These are phyloP conservation scores for Phanerochaete sordida DNA, from an alignment of 768 basidiomycete genomes.

Conservation along the genomic window DNA sequence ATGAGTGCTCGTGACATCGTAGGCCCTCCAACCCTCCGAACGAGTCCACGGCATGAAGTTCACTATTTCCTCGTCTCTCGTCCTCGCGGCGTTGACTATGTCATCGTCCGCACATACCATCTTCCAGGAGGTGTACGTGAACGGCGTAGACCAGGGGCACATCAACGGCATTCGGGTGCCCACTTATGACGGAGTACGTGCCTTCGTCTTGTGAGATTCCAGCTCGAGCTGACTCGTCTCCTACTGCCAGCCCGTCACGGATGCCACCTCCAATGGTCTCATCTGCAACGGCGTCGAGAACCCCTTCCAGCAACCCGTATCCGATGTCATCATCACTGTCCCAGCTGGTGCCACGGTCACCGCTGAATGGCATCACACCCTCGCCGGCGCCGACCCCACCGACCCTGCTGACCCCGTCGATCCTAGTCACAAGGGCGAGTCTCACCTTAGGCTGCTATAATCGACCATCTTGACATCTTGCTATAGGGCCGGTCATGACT, in stretches of 20 bases:
- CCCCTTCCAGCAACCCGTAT: slow-evolving; percentile 15
- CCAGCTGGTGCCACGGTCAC: slow-evolving; percentile 51
- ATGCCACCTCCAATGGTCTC: slow-evolving; percentile 50
- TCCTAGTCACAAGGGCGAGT: slow-evolving; percentile 45
- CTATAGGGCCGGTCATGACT: slow-evolving; percentile 35
- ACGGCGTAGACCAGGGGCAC: slow-evolving; percentile 47
- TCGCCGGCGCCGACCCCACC: slow-evolving; percentile 15
- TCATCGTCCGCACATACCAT: slow-evolving; percentile 47
- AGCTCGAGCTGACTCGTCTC: not conserved
- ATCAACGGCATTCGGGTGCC: slow-evolving; percentile 43
- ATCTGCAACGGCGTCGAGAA: slow-evolving; percentile 51
- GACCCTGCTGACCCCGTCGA: slow-evolving; percentile 51
- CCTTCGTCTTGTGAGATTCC: not conserved
- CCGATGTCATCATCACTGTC: slow-evolving; percentile 24
- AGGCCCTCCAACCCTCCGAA: too few species aligned
- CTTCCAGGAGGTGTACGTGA: slow-evolving; percentile 52
- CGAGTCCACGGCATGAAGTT: not conserved
- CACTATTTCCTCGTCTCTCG: slow-evolving; percentile 1
- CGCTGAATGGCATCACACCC: slow-evolving; percentile 31
- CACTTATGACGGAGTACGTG: slow-evolving; percentile 43
- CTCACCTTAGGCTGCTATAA: too few species aligned
- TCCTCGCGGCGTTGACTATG: slow-evolving; percentile 28
- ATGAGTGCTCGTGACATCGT: too few species aligned
- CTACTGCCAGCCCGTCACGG: slow-evolving; percentile 46
- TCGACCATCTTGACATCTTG: not conserved